These are phyloP conservation scores for Allodekkera sacchari DNA, from an alignment of 805 yeast genomes.

Conservation along the genomic window DNA sequence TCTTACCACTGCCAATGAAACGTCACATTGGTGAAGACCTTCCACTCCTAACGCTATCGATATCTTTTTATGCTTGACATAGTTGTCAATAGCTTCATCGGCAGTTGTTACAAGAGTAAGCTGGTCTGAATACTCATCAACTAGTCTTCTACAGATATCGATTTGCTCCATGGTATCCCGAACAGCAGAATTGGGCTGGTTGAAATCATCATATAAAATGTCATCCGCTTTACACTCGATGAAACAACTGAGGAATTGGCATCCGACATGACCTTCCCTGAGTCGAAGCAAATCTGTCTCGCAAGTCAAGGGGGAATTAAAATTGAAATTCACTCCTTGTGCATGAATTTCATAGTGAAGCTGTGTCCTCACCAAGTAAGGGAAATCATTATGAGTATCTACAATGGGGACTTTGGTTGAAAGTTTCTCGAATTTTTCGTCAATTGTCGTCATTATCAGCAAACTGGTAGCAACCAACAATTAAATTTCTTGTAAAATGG, in stretches of 20 bases:
- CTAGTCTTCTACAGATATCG: constrained; percentile 37
- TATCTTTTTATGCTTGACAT: constrained; percentile 23
- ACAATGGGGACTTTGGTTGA: constrained; percentile 29
- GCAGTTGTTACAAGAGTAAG: constrained; percentile 31
- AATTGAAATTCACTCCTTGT: constrained; percentile 25
- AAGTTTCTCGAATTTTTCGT: constrained; percentile 10
- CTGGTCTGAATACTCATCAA: constrained; percentile 29
- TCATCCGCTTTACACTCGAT: constrained; percentile 36
- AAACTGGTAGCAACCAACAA: too few relatives aligned
- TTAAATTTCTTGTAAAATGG: too few relatives aligned
- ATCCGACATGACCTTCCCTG: constrained; percentile 34
- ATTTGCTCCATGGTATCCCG: constrained; percentile 45
- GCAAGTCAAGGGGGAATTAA: constrained; percentile 26
- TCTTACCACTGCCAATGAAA: constrained; percentile 38
- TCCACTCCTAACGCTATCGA: constrained; percentile 43
- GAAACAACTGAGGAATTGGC: constrained; percentile 40
- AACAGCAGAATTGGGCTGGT: constrained; percentile 32
- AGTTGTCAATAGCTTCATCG: constrained; percentile 29
- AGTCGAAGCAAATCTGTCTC: constrained; percentile 36
- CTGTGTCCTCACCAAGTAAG: constrained; percentile 35
- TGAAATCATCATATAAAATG: constrained; percentile 34
- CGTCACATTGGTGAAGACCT: constrained; percentile 42
- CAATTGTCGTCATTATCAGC: too few relatives aligned
- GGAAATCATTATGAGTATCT: constrained; percentile 46
- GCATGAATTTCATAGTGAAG: constrained; percentile 33